Percentiles rank a stretch among this genome's conserved stretches.
Conservation (phyloP, 2,329 filamentous ascomycete genomes). For the Xylariaceae sp. region DNA sequence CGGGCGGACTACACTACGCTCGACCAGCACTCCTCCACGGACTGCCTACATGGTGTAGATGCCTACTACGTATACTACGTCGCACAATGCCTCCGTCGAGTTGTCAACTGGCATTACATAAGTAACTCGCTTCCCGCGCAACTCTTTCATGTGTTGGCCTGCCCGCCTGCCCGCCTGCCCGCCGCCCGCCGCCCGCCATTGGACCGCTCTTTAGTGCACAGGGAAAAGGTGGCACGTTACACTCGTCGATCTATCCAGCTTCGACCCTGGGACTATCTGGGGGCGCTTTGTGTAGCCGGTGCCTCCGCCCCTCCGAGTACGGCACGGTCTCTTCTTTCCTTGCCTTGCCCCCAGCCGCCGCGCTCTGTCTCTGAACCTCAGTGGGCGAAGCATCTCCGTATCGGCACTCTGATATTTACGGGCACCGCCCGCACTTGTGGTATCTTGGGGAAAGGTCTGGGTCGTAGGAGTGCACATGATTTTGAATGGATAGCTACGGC, state of each 20-base stretch:
- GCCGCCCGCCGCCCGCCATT: constrained; percentile 1
- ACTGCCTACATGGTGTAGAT: background rate
- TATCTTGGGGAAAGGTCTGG: background rate
- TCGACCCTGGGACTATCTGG: constrained; percentile 1
- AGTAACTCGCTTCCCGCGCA: background rate
- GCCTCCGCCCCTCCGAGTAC: background rate
- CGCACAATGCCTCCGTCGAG: background rate
- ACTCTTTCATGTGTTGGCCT: background rate
- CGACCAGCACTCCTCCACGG: background rate
- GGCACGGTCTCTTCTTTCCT: constrained; percentile 14
- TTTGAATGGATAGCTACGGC: background rate
- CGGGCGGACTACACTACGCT: too few species aligned
- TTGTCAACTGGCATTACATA: background rate
- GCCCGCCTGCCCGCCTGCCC: too few species aligned
- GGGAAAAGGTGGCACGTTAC: constrained; percentile 8
- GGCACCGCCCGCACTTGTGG: background rate
- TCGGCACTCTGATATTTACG: constrained; percentile 7
- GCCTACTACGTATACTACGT: background rate
- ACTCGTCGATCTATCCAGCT: constrained; percentile 17
- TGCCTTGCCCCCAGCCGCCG: constrained; percentile 30
- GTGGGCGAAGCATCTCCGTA: constrained; percentile 1
- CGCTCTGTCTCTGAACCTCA: constrained; percentile 24
- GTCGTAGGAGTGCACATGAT: background rate
- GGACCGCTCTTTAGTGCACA: constrained; percentile 8
- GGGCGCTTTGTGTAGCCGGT: constrained; percentile 12